These are phyloP conservation scores for Penicillium sp. DNA, from an alignment of 2,329 filamentous ascomycete genomes.

Conservation along the genomic window DNA sequence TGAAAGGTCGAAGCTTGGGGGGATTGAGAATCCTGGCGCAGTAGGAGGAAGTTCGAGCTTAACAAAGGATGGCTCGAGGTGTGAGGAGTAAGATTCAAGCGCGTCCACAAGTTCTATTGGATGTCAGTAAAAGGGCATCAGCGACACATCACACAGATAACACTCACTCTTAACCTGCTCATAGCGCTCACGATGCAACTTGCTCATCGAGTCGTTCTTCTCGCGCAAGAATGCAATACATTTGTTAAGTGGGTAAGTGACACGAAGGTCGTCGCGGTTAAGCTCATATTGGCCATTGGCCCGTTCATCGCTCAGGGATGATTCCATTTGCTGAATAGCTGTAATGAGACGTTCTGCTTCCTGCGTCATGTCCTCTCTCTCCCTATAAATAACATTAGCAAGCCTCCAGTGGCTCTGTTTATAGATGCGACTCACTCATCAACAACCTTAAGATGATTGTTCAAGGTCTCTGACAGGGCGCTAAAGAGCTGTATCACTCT, in stretches of 20 bases:
- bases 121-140: slow-evolving; percentile 23
- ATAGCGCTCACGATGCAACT: slow-evolving; percentile 83
- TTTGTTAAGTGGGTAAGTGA: slow-evolving; percentile 78
- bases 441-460: slow-evolving; percentile 83
- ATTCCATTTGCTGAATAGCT: slow-evolving; percentile 89
- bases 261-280: slow-evolving; percentile 66
- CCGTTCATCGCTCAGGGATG: slow-evolving; percentile 75
- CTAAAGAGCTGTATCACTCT: slow-evolving; percentile 68
- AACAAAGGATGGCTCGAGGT: slow-evolving; percentile 87
- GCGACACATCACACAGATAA: neutral
- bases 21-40: slow-evolving; percentile 69
- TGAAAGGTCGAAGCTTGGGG: slow-evolving; percentile 88
- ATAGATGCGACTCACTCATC: slow-evolving; percentile 53
- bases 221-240: slow-evolving; percentile 81
- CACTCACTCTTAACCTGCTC: slow-evolving; percentile 91
- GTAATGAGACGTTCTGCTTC: slow-evolving; percentile 83
- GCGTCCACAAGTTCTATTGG: slow-evolving; percentile 82
- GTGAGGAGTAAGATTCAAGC: slow-evolving; percentile 92
- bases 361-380: slow-evolving; percentile 88
- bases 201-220: slow-evolving; percentile 76
- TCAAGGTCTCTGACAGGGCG: slow-evolving; percentile 85
- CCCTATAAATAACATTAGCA: slow-evolving; percentile 44
- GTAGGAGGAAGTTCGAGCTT: slow-evolving; percentile 82
- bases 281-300: slow-evolving; percentile 61
- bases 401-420: slow-evolving; percentile 9